Percentiles rank a stretch among this genome's conserved stretches.
Evolutionary conservation across 129 eudicot species (phyloP).

Genomic region (Glebionis coronaria): DNA sequence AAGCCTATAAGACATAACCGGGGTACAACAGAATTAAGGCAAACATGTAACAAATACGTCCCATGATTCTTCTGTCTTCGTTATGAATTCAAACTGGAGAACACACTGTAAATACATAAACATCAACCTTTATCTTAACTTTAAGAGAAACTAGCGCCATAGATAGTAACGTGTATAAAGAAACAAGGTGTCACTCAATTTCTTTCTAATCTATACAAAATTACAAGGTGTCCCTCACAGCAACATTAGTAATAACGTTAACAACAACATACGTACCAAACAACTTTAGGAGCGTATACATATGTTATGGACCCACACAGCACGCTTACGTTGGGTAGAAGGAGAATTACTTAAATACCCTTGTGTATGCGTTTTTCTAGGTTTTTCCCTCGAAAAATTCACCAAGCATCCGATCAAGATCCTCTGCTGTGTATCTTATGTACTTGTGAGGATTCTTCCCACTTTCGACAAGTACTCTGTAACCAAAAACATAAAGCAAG

Average conservation of each 20-base stretch:
- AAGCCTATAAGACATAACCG: no score
- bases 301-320: not conserved
- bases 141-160: not conserved
- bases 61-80: no score
- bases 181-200: not conserved
- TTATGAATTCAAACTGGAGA: not conserved
- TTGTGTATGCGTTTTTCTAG: constrained; percentile 36
- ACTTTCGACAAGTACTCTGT: constrained; percentile 80
- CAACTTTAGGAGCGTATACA: not conserved
- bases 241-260: not conserved
- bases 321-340: constrained; percentile 3
- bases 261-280: constrained; percentile 2
- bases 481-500: not conserved
- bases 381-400: constrained; percentile 97
- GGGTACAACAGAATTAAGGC: no score
- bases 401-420: constrained; percentile 93
- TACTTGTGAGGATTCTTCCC: constrained; percentile 92
- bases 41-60: no score
- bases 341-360: constrained; percentile 6
- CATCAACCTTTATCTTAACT: not conserved
- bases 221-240: constrained; percentile 1
- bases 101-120: not conserved
- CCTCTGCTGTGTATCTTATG: constrained; percentile 83
- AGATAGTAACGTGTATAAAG: not conserved
- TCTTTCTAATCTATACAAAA: constrained; percentile 3